These are phyloP conservation scores for Cantharellus anzutake DNA, from an alignment of 768 basidiomycete genomes.

Conservation along the genomic window DNA sequence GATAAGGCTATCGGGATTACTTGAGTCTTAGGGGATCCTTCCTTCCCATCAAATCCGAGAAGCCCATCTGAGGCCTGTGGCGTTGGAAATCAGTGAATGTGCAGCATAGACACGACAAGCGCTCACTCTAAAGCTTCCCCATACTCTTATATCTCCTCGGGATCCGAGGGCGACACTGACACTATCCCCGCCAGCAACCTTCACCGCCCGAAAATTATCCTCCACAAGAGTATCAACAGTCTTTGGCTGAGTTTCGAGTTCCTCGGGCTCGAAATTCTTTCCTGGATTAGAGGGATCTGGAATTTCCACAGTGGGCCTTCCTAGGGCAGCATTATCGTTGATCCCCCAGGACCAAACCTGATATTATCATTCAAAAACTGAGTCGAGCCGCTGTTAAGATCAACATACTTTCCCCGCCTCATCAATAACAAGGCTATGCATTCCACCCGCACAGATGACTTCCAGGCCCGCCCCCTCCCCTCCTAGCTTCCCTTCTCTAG, in stretches of 20 bases:
- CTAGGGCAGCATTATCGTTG: conserved; percentile 21
- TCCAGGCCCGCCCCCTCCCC: conserved; percentile 58
- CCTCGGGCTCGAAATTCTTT: conserved; percentile 16
- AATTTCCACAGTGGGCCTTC: conserved; percentile 18
- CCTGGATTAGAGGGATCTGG: conserved; percentile 15
- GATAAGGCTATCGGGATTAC: conserved; percentile 31
- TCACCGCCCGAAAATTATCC: conserved; percentile 69
- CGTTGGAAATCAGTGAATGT: not conserved
- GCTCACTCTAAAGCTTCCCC: conserved; percentile 76
- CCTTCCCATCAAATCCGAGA: conserved; percentile 48
- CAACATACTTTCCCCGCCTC: conserved; percentile 37
- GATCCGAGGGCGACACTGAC: conserved; percentile 70
- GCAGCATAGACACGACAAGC: not conserved
- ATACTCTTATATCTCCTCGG: conserved; percentile 66
- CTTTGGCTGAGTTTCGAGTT: conserved; percentile 21
- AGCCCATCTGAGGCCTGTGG: conserved; percentile 34
- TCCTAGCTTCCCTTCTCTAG: conserved; percentile 40
- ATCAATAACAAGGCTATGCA: conserved; percentile 80
- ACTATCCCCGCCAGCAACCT: conserved; percentile 70
- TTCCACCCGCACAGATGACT: conserved; percentile 59
- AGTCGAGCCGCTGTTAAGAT: not conserved
- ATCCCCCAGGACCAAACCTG: conserved; percentile 36
- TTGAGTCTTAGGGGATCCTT: conserved; percentile 45
- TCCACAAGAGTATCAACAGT: conserved; percentile 35
- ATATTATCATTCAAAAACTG: conserved; percentile 10